Evolutionary conservation across 768 basidiomycete species (phyloP), one percentile per base, ranked within the genome.

Genomic region (Russula brevipes): DNA sequence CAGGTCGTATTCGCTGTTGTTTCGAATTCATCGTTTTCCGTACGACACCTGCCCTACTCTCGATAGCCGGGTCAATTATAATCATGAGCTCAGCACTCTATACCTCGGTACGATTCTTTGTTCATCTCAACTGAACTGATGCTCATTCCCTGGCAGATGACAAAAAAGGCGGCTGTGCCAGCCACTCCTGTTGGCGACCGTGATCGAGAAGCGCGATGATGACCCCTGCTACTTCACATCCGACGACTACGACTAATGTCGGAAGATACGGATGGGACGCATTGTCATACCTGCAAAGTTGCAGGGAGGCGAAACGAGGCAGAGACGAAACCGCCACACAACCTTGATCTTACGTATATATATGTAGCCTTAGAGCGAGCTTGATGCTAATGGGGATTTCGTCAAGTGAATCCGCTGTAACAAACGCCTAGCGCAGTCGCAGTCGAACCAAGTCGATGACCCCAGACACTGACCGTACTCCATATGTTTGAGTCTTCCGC

Each of bases 1-100:
- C 19, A 88, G 81, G 80, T 91, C 42, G 76, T 90, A n/a, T 91
- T 86, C 69, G 84, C 88, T 0, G 76, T 80, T 2, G 70, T 85
- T 76, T 91, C 11, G 87, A 94, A 71, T 76, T 82, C 4, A 65
- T 87, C 46, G 80, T 88, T 68, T 89, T 92, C 72, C 77, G 83
- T 50, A 79, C 79, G 0, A 71, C 76, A 5, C 89, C 88, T 0
- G 81, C 87, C 1, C 66, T 77, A 1, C 74, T 88, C 35, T 88
- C 86, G 3, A 69, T 85, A 5, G 67, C 84, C 10, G 91, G 91
- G 1, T 85, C 84, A 1, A 49, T 76, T 5, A 82, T 91, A 61
- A 92, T 91, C 66, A 72, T 90, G 42, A 66, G 75, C 2, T 80
- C 83, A 10, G 88, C 88, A 0, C 65, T 85, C 31, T 89, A 82